Percentiles rank a stretch among this genome's conserved stretches.
phyloP scores from a whole-genome alignment of 805 yeast species.

The Cyberlindnera meyerae region DNA sequence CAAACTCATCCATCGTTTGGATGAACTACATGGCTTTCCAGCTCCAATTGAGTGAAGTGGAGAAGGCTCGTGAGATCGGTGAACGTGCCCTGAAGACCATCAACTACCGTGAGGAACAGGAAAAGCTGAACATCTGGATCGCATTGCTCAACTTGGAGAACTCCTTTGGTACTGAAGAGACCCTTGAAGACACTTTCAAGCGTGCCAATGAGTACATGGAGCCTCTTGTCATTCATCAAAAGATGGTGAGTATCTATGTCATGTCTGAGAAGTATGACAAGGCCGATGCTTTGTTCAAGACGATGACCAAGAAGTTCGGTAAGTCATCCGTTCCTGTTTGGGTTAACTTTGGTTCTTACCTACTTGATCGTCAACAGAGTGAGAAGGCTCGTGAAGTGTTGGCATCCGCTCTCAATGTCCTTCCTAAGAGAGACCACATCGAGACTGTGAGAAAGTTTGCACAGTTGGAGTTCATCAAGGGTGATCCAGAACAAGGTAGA shows the following conservation, averaged over 20 bases:
- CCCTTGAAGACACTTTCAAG: slow-evolving; percentile 75
- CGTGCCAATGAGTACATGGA: slow-evolving; percentile 92
- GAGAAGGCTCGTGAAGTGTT: slow-evolving; percentile 70
- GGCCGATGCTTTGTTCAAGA: slow-evolving; percentile 65
- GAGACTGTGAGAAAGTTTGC: slow-evolving; percentile 87
- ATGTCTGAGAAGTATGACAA: slow-evolving; percentile 65
- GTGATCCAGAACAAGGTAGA: slow-evolving; percentile 92
- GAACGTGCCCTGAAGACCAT: slow-evolving; percentile 90
- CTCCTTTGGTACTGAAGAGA: slow-evolving; percentile 82
- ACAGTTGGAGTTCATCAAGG: slow-evolving; percentile 77
- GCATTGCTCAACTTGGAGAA: slow-evolving; percentile 92
- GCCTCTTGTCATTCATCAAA: slow-evolving; percentile 72
- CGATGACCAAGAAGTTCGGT: slow-evolving; percentile 77
- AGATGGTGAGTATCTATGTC: slow-evolving; percentile 68
- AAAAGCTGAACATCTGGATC: slow-evolving; percentile 92
- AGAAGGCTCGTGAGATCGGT: slow-evolving; percentile 90
- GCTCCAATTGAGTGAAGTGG: slow-evolving; percentile 87
- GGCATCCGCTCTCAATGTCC: slow-evolving; percentile 63
- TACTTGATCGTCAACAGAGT: slow-evolving; percentile 49
- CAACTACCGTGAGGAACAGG: slow-evolving; percentile 85
- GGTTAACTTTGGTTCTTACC: slow-evolving; percentile 75
- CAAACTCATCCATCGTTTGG: slow-evolving; percentile 92
- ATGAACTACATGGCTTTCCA: slow-evolving; percentile 99
- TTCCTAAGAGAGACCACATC: slow-evolving; percentile 69
- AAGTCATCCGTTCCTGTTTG: slow-evolving; percentile 62